Base-by-base conservation (phyloP, 352 stramenopile species). In the Peronospora farinosa region DNA sequence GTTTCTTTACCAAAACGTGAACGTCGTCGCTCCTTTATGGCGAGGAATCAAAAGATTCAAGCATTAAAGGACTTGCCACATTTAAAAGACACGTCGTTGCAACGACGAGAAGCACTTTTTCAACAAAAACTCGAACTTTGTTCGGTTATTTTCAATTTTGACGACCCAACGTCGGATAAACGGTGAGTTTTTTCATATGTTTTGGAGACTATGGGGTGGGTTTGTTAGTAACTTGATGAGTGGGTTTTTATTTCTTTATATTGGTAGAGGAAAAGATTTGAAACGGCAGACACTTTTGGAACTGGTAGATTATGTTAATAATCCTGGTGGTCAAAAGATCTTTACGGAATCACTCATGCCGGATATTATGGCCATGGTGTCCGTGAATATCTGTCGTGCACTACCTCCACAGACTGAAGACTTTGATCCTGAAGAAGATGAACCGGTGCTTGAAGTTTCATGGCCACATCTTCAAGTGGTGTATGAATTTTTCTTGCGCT, bases 241-340 rank as follows among this genome's bases (percentile, higher is more conserved):
- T 23, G 30, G 21, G 31, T 47, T 11, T 48, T 16, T 43, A 42
- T 31, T 32, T 56, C 39, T 87, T 25, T 47, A 8, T 46, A 15
- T 41, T 54, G 19, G 1, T 46, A 92, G 80, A 48, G 81, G 82
- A 40, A 91, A 91, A 65, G 96, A 99, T 60, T 84, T 98, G 54
- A 99, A 99, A 77, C 89, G 96, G 27, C 95, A 98, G 63, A 99
- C 96, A 32, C 74, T 99, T 13, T 76, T 99, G 31, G 97, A 99
- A 68, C 82, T 99, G 5, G 95, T 99, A 21, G 97, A 99, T 73
- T 98, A 98, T 64, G 95, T 99, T 16, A 98, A 99, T 66, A 98
- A 96, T 43, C 91, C 95, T 11, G 76, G 74, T 40, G 90, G 92
- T 10, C 86, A 97, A 59, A 94, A 98, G 73, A 98, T 98, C 56